Conservation (phyloP, 768 basidiomycete species). For the Amanita rimosa region DNA sequence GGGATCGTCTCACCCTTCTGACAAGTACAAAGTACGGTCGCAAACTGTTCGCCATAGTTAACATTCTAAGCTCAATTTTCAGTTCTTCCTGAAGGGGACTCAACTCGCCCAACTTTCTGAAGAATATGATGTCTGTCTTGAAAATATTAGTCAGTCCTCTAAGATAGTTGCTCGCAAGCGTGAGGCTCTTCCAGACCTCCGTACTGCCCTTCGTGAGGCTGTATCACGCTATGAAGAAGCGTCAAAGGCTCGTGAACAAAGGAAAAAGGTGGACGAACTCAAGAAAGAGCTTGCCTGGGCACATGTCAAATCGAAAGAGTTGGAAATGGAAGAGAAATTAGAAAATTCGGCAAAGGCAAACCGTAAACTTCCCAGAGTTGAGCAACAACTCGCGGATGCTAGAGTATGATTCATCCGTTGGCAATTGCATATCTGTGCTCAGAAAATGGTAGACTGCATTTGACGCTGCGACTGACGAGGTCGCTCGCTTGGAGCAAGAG, state of each 20-base stretch:
- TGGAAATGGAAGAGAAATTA: constrained; percentile 32
- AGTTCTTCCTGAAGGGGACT: constrained; percentile 95
- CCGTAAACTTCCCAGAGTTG: constrained; percentile 26
- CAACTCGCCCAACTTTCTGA: constrained; percentile 80
- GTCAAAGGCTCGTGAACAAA: constrained; percentile 58
- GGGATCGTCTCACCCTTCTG: constrained; percentile 63
- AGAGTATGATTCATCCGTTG: constrained; percentile 16
- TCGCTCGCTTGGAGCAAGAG: constrained; percentile 21
- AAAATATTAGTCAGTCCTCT: constrained; percentile 61
- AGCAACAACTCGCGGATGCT: constrained; percentile 21
- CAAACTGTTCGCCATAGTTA: background rate
- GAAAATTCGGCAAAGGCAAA: constrained; percentile 23
- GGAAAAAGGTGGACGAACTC: constrained; percentile 53
- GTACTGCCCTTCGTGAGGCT: constrained; percentile 44
- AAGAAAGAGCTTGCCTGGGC: constrained; percentile 86
- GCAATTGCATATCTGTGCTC: background rate
- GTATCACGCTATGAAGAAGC: constrained; percentile 60
- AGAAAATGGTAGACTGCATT: constrained; percentile 16
- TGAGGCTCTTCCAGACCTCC: constrained; percentile 70
- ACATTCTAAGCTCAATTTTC: constrained; percentile 3
- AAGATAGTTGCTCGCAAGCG: constrained; percentile 61
- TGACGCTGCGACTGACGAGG: constrained; percentile 18
- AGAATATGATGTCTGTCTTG: constrained; percentile 70
- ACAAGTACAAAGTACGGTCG: constrained; percentile 75
- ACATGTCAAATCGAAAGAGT: constrained; percentile 62